A percentile compares a stretch with the other conserved stretches of the same genome.
Evolutionary conservation across 2,329 filamentous ascomycete species (phyloP).

Genomic region (Metarhizium sp.): DNA sequence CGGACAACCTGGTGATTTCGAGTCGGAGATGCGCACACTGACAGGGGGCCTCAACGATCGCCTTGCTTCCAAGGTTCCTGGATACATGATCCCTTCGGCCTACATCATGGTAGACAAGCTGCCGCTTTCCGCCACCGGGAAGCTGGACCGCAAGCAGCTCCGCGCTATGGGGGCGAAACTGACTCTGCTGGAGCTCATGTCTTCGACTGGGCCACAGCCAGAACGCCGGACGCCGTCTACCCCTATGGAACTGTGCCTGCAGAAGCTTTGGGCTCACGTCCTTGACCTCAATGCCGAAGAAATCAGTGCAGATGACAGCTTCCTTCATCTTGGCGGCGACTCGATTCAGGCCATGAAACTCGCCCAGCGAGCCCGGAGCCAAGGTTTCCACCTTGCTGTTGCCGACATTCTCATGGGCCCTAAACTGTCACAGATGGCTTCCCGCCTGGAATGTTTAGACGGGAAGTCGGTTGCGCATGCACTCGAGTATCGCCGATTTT

Average conservation of each 20-base stretch:
- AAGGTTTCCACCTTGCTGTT: neutral
- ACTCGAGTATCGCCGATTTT: neutral
- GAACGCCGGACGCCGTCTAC: conserved; percentile 5
- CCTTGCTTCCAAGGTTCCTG: neutral
- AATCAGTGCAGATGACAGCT: conserved; percentile 7
- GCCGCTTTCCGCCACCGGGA: conserved; percentile 1
- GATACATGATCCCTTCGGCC: conserved; percentile 2
- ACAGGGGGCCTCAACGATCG: neutral
- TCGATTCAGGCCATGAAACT: conserved; percentile 9
- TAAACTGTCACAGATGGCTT: neutral
- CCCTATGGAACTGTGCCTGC: conserved; percentile 10
- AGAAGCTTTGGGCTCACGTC: conserved; percentile 5
- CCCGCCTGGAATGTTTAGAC: neutral
- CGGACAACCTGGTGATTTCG: neutral
- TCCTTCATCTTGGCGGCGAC: conserved; percentile 8
- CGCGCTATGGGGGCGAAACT: neutral
- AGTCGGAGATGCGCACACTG: neutral
- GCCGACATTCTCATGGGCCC: neutral
- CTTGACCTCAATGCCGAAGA: neutral
- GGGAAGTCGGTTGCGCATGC: neutral
- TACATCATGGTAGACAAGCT: conserved; percentile 1
- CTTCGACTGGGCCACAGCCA: neutral
- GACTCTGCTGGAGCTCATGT: neutral
- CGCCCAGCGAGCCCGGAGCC: neutral
- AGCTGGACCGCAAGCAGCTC: conserved; percentile 3